phyloP scores from a whole-genome alignment of 2,329 filamentous ascomycete genomes.

The Periglandula ipomoeae region DNA sequence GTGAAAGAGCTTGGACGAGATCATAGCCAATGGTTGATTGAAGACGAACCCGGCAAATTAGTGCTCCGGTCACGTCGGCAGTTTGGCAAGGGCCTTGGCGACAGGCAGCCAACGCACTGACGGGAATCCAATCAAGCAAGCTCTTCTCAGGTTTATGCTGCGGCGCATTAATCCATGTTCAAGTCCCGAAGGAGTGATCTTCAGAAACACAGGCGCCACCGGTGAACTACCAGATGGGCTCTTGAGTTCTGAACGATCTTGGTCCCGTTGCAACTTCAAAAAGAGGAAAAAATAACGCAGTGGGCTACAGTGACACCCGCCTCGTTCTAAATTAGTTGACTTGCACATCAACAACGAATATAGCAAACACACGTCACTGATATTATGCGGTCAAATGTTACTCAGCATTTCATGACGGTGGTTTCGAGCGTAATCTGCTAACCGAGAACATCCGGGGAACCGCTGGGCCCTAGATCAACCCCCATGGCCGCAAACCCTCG shows the following conservation, averaged over 20 bases:
- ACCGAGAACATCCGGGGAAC: background rate
- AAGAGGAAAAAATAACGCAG: background rate
- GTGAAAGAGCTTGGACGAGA: too few relatives aligned
- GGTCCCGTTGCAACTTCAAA: background rate
- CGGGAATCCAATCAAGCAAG: background rate
- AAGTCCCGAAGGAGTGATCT: background rate
- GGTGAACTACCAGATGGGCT: too few relatives aligned
- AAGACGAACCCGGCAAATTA: background rate
- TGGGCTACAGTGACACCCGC: background rate
- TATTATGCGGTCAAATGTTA: background rate
- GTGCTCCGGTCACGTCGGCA: background rate
- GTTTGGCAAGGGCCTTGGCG: background rate
- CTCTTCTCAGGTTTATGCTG: background rate
- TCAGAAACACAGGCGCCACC: background rate
- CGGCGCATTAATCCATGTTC: background rate
- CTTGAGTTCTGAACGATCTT: too few relatives aligned
- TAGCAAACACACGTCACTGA: background rate
- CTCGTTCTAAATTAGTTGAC: background rate
- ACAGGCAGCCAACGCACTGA: background rate
- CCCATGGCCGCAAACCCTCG: background rate
- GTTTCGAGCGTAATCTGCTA: background rate
- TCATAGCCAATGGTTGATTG: background rate
- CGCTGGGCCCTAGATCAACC: background rate
- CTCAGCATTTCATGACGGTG: background rate
- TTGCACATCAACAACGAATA: background rate